phyloP scores from a whole-genome alignment of 139 green algal genomes.

The Chlorella sp. region DNA sequence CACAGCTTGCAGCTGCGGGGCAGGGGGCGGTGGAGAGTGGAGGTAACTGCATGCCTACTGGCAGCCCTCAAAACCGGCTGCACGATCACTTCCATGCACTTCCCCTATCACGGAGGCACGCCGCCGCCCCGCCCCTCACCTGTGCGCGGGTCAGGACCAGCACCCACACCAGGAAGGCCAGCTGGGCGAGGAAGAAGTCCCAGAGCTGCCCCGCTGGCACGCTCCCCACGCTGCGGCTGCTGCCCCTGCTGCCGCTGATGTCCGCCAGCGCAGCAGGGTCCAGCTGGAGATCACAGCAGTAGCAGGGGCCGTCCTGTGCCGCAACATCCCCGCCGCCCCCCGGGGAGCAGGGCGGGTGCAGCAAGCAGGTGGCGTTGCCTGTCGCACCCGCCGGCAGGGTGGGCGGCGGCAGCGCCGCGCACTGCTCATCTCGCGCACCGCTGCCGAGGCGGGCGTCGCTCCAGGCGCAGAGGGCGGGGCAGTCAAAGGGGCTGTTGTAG shows the following conservation, averaged over 20 bases:
- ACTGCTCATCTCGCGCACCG: not conserved
- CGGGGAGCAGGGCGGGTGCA: slow-evolving; percentile 42
- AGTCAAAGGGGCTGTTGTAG: slow-evolving; percentile 57
- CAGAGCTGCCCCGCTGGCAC: slow-evolving; percentile 52
- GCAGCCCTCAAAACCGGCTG: no score
- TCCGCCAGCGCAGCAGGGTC: not conserved
- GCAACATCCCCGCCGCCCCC: not conserved
- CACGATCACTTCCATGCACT: not conserved
- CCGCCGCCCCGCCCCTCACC: not conserved
- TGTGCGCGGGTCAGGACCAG: slow-evolving; percentile 47
- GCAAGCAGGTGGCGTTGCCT: slow-evolving; percentile 23
- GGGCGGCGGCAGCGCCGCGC: slow-evolving; percentile 5
- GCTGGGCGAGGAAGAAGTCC: slow-evolving; percentile 49
- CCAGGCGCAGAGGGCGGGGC: slow-evolving; percentile 45
- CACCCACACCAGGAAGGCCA: slow-evolving; percentile 56
- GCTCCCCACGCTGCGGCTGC: not conserved
- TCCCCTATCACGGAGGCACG: no score
- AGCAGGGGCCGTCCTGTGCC: slow-evolving; percentile 50
- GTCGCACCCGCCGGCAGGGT: not conserved
- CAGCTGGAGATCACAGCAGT: slow-evolving; percentile 52
- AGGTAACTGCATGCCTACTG: no score
- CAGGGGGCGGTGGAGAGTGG: no score
- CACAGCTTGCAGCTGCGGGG: slow-evolving; percentile 33
- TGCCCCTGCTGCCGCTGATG: not conserved
- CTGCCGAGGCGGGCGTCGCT: not conserved